Evolutionary conservation across 306 rosid species (phyloP), one percentile per base, ranked within the genome.

Genomic region (Cicer cuneatum): DNA sequence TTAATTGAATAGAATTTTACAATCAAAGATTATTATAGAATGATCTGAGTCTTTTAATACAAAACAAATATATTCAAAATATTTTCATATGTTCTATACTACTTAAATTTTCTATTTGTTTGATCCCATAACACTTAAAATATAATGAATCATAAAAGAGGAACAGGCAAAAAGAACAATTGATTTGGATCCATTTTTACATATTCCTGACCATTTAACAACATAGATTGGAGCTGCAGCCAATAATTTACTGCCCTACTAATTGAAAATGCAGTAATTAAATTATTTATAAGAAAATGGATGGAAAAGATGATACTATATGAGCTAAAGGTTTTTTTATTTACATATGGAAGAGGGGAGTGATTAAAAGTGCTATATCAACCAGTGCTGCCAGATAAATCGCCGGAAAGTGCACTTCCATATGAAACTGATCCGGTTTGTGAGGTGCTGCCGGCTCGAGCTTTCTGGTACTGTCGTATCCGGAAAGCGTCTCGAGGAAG

Each of bases 321-420:
- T 56, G 70, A 51, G n/a, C 6, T 46, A 67, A 65, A 58, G 54
- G 6, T 16, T 7, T 52, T 52, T 15, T 24, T 24, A 46, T 69
- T 73, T 78, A 62, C 59, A 53, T 2, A 5, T 21, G 52, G 9
- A 37, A 35, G 8, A 4, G 29, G 14, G 15, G 53, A 49, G 12
- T 49, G 77, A 7, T 46, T 54, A 12, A 12, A 10, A 51, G 71
- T 49, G 21, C 2, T 12, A 13, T 21, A 67, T 84, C 83, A 91
- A 70, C 98, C 83, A 8, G 92, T 91, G 87, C 93, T 91, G 59
- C 97, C 96, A n/a, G 97, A 94, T 14, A 91, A 74, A 74, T 94
- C 97, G 9, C 98, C 97, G 21, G 98, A 94, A 60, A 90, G 65
- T 40, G 90, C 95, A 82, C 98, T 94, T 86, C 98, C 98, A 71